Conservation (phyloP, 2,329 filamentous ascomycete genomes). For the Colletotrichum gigasporum region DNA sequence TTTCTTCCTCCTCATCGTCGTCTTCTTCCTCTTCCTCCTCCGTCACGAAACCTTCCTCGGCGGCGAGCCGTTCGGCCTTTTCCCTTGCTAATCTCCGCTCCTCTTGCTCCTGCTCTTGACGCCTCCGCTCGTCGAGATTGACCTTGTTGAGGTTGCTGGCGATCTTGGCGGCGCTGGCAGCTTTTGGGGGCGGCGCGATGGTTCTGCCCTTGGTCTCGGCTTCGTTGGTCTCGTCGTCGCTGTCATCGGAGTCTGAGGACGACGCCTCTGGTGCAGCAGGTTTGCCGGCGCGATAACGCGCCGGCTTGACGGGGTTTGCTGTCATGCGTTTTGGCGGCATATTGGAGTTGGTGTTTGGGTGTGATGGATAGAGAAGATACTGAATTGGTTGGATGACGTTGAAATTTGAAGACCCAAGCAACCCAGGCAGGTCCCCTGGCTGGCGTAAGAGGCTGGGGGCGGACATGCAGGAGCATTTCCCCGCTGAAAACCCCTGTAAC, state of each 20-base stretch:
- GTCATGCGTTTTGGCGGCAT: constrained; percentile 90
- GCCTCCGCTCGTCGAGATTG: constrained; percentile 58
- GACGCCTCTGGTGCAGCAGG: constrained; percentile 61
- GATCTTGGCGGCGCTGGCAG: constrained; percentile 65
- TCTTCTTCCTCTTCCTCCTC: constrained; percentile 58
- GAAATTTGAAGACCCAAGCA: neutral
- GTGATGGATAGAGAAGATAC: neutral
- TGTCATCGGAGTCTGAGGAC: constrained; percentile 62
- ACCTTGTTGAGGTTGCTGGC: constrained; percentile 62
- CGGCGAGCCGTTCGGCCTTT: constrained; percentile 60
- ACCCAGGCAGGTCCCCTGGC: neutral
- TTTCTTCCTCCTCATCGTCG: constrained; percentile 43
- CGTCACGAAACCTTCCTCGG: constrained; percentile 72
- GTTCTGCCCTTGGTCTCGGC: constrained; percentile 37
- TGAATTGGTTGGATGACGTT: neutral
- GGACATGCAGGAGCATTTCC: constrained; percentile 16
- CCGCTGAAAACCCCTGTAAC: constrained; percentile 12
- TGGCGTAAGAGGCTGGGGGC: neutral
- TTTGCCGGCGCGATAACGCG: constrained; percentile 89
- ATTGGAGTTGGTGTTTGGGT: constrained; percentile 21
- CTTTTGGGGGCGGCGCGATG: constrained; percentile 66
- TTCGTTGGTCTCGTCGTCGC: constrained; percentile 46
- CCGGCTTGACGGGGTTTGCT: constrained; percentile 83
- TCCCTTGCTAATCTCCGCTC: constrained; percentile 57
- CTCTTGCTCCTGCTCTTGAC: constrained; percentile 57